phyloP scores from a whole-genome alignment of 371 early-diverging fungal species.

The Capillidium heterosporum region DNA sequence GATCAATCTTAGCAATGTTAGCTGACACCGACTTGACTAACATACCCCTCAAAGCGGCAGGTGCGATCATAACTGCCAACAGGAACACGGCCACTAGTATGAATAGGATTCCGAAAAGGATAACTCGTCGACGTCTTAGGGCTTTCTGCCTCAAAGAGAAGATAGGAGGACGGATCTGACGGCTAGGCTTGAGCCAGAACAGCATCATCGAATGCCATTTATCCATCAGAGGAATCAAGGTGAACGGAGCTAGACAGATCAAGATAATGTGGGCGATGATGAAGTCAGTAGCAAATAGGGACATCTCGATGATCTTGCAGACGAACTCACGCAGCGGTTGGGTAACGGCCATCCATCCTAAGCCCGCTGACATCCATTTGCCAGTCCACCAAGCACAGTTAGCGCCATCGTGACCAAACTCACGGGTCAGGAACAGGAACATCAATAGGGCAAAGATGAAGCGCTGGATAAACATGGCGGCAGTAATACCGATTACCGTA shows the following conservation, averaged over 20 bases:
- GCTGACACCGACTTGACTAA: too few relatives aligned
- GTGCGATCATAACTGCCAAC: slow-evolving; percentile 36
- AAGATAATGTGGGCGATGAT: slow-evolving; percentile 51
- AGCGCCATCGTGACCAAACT: slow-evolving; percentile 61
- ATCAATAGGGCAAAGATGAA: slow-evolving; percentile 46
- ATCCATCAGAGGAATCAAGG: slow-evolving; percentile 52
- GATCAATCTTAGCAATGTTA: too few relatives aligned
- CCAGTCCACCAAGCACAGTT: slow-evolving; percentile 86
- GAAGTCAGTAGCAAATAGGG: slow-evolving; percentile 65
- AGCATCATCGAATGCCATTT: slow-evolving; percentile 67
- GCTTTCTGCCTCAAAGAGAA: slow-evolving; percentile 40
- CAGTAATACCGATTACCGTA: slow-evolving; percentile 43
- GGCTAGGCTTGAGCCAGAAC: slow-evolving; percentile 65
- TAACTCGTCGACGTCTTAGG: slow-evolving; percentile 35
- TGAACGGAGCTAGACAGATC: slow-evolving; percentile 45
- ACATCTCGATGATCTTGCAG: slow-evolving; percentile 75
- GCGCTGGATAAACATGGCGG: slow-evolving; percentile 32
- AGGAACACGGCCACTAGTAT: slow-evolving; percentile 28
- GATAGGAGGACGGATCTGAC: slow-evolving; percentile 62
- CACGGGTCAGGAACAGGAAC: slow-evolving; percentile 52
- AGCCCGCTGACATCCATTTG: slow-evolving; percentile 60
- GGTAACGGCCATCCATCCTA: slow-evolving; percentile 46
- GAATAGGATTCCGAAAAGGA: slow-evolving; percentile 49
- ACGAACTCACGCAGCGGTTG: slow-evolving; percentile 61
- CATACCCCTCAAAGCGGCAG: slow-evolving; percentile 10